Percentiles rank a stretch among this genome's conserved stretches.
These are phyloP conservation scores for Filobasidium uniguttulatum DNA, from an alignment of 1,284 basidiomycete species.

Conservation along the genomic window DNA sequence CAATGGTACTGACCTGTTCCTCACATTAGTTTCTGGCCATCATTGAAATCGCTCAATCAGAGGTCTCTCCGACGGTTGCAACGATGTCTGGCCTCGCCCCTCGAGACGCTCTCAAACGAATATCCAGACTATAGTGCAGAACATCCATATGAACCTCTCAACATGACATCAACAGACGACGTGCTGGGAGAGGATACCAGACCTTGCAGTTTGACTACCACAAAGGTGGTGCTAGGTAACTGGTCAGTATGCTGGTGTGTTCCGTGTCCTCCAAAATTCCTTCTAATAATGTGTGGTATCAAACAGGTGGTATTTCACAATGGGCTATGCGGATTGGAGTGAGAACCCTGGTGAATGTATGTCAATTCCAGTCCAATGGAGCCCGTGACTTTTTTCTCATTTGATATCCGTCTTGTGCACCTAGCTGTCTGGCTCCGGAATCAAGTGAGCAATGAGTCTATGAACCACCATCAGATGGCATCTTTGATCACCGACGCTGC, in stretches of 20 bases:
- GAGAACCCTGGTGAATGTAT: slow-evolving; percentile 11
- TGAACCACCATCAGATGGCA: too few species aligned
- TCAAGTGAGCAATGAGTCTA: slow-evolving; percentile 7
- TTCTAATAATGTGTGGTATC: too few species aligned
- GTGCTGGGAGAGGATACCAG: slow-evolving; percentile 3
- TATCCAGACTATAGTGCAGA: slow-evolving; percentile 2
- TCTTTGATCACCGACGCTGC: neutral
- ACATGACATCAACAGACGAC: neutral
- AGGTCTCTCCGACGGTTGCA: slow-evolving; percentile 4
- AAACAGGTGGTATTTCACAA: slow-evolving; percentile 13
- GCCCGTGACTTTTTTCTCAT: too few species aligned
- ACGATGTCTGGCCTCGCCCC: slow-evolving; percentile 3
- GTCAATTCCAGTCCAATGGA: neutral
- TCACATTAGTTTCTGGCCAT: slow-evolving; percentile 5
- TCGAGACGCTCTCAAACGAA: neutral
- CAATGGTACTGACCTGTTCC: neutral
- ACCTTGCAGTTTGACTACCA: slow-evolving; percentile 9
- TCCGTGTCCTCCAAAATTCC: neutral
- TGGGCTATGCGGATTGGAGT: slow-evolving; percentile 4
- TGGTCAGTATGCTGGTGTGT: slow-evolving; percentile 1
- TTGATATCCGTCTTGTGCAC: neutral
- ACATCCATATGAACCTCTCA: neutral
- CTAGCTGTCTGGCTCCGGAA: slow-evolving; percentile 13
- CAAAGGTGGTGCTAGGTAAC: slow-evolving; percentile 11
- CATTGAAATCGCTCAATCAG: slow-evolving; percentile 4